Evolutionary conservation across 179 eudicot species (phyloP).

Genomic region (Beta corolliflora): DNA sequence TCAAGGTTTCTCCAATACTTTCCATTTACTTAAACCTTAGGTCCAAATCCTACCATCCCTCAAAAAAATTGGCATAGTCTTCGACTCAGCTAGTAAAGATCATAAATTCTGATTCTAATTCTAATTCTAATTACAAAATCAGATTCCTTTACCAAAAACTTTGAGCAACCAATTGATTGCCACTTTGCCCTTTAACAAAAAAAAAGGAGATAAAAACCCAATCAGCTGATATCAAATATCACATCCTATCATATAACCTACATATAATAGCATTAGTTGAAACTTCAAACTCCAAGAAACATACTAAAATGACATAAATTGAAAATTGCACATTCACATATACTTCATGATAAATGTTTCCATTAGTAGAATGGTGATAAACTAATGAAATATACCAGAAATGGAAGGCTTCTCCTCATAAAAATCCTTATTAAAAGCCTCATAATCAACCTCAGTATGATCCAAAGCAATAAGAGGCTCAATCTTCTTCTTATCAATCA

Average conservation of each 20-base stretch:
- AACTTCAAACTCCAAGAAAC: background rate
- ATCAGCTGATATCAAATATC: background rate
- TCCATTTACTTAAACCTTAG: background rate
- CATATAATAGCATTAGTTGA: background rate
- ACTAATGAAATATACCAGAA: conserved; percentile 50
- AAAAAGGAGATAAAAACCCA: background rate
- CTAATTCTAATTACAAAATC: background rate
- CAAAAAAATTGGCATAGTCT: background rate
- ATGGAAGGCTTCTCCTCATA: conserved; percentile 84
- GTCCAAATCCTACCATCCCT: background rate
- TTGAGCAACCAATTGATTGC: background rate
- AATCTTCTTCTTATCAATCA: conserved; percentile 80
- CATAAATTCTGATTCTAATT: background rate
- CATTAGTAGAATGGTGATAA: background rate
- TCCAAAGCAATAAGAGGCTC: conserved; percentile 89
- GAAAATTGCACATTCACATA: background rate
- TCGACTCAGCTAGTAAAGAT: background rate
- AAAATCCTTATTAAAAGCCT: conserved; percentile 82
- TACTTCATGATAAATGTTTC: background rate
- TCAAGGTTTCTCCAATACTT: too few relatives aligned
- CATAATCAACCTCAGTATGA: conserved; percentile 72
- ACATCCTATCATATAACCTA: background rate
- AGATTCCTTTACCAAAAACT: background rate
- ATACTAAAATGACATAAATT: background rate
- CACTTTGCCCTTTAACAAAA: background rate